Evolutionary conservation across 371 early-diverging fungal genomes (phyloP).

Genomic region (Circinella minor): DNA sequence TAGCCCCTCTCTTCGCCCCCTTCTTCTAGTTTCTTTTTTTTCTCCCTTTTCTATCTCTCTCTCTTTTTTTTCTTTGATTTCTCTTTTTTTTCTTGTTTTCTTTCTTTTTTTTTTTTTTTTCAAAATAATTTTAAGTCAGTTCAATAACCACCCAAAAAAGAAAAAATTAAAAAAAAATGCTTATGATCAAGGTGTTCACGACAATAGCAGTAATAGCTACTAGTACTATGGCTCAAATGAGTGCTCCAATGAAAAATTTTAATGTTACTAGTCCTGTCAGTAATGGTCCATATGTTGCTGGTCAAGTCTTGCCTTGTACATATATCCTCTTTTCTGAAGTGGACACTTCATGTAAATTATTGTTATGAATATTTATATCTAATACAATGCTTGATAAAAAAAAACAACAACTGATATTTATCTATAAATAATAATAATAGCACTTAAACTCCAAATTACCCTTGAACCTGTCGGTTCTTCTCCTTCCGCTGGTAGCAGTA

Average conservation of each 20-base stretch:
- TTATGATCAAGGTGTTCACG: background rate
- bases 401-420: background rate
- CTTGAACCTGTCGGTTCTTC: slow-evolving; percentile 13
- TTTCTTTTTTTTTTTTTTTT: no score
- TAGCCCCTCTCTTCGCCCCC: background rate
- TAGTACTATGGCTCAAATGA: slow-evolving; percentile 32
- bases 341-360: slow-evolving; percentile 48
- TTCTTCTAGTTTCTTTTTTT: background rate
- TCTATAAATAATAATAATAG: background rate
- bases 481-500: background rate
- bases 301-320: slow-evolving; percentile 55
- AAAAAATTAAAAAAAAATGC: background rate
- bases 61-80: background rate
- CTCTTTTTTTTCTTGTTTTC: background rate
- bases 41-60: background rate
- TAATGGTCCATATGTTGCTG: slow-evolving; percentile 50
- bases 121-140: no score
- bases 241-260: slow-evolving; percentile 47
- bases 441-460: slow-evolving; percentile 16
- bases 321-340: slow-evolving; percentile 47
- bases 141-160: no score
- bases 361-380: background rate
- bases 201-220: background rate
- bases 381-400: background rate
- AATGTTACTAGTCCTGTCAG: slow-evolving; percentile 49